These are phyloP conservation scores for Camillea tinctor DNA, from an alignment of 2,329 filamentous ascomycete species.

Conservation along the genomic window DNA sequence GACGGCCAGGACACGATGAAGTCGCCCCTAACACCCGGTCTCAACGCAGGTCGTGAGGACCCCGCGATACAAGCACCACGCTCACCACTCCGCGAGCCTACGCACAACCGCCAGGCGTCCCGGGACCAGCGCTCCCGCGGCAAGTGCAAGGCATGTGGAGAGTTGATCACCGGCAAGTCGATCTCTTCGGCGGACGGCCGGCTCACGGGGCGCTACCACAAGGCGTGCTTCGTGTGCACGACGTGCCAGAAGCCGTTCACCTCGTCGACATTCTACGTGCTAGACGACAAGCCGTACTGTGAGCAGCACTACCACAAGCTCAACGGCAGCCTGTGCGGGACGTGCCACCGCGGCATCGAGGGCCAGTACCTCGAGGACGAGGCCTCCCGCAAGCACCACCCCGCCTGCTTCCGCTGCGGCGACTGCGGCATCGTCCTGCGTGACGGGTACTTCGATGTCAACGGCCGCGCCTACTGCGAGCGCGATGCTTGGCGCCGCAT, in stretches of 20 bases:
- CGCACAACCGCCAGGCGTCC: constrained; percentile 40
- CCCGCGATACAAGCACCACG: constrained; percentile 23
- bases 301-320: constrained; percentile 88
- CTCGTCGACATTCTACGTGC: constrained; percentile 90
- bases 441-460: constrained; percentile 90
- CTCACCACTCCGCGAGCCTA: constrained; percentile 29
- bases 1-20: constrained; percentile 14
- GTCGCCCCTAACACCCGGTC: constrained; percentile 23
- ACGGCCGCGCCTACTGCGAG: constrained; percentile 79
- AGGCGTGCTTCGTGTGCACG: constrained; percentile 88
- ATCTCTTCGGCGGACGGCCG: constrained; percentile 91
- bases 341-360: constrained; percentile 83
- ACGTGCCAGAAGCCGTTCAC: constrained; percentile 79
- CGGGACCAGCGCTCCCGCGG: constrained; percentile 56
- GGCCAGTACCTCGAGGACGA: constrained; percentile 91
- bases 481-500: constrained; percentile 69
- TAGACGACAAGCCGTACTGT: constrained; percentile 84
- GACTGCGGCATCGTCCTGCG: constrained; percentile 72
- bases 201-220: constrained; percentile 91
- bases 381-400: constrained; percentile 75
- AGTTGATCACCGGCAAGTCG: constrained; percentile 82
- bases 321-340: constrained; percentile 81
- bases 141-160: constrained; percentile 78
- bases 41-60: constrained; percentile 14
- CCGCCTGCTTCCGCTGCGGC: constrained; percentile 79